Percentiles rank a stretch among this genome's conserved stretches.
These are phyloP conservation scores for Flaveria bidentis DNA, from an alignment of 129 eudicot species.

Conservation along the genomic window DNA sequence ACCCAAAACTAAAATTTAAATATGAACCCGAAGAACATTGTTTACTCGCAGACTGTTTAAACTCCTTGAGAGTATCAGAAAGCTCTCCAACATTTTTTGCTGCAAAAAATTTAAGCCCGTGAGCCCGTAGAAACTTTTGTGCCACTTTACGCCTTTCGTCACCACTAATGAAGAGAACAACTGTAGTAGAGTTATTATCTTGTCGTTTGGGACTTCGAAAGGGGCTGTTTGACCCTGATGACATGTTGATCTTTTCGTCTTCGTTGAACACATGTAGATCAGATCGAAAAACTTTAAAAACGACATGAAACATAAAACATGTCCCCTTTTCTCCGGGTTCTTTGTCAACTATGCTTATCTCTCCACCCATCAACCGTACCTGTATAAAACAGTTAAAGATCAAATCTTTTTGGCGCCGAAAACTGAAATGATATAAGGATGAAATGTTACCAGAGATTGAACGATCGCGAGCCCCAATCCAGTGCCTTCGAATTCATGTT, in stretches of 20 bases:
- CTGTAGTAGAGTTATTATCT: slow-evolving; percentile 1
- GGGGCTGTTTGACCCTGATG: slow-evolving; percentile 29
- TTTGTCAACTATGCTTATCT: slow-evolving; percentile 69
- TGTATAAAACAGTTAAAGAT: slow-evolving; percentile 13
- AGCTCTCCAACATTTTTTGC: slow-evolving; percentile 39
- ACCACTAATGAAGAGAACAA: slow-evolving; percentile 39
- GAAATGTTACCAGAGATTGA: slow-evolving; percentile 63
- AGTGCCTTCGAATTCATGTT: slow-evolving; percentile 53
- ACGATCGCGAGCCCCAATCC: slow-evolving; percentile 92
- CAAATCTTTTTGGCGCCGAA: background rate
- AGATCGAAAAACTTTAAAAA: slow-evolving; percentile 24
- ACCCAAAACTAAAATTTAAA: slow-evolving; percentile 24
- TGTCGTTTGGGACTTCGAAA: slow-evolving; percentile 21
- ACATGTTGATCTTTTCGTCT: slow-evolving; percentile 26
- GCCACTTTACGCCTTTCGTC: slow-evolving; percentile 40
- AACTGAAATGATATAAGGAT: background rate
- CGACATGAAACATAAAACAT: slow-evolving; percentile 52
- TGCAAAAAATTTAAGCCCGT: slow-evolving; percentile 41
- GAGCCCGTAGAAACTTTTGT: slow-evolving; percentile 43
- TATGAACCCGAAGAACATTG: slow-evolving; percentile 36
- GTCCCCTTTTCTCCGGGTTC: slow-evolving; percentile 64
- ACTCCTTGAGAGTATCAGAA: slow-evolving; percentile 39
- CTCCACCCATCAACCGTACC: slow-evolving; percentile 92
- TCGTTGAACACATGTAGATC: slow-evolving; percentile 17
- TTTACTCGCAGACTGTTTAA: slow-evolving; percentile 22